phyloP scores from a whole-genome alignment of 1,284 basidiomycete species.

The Ceratobasidium sp. region DNA sequence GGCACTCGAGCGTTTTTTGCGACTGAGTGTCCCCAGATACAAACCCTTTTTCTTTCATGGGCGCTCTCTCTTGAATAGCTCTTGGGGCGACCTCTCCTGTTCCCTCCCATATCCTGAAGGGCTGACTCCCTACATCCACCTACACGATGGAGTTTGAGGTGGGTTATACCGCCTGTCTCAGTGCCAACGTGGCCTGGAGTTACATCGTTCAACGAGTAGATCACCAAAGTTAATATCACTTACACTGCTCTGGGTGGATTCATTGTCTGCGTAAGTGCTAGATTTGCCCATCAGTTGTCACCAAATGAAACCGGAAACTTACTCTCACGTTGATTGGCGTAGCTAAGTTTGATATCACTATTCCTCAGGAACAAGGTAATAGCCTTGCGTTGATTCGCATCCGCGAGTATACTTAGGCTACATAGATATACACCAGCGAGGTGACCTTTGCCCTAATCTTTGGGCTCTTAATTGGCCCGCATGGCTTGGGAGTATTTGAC shows the following conservation, averaged over 20 bases:
- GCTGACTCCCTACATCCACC: not conserved
- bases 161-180: not conserved
- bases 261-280: constrained; percentile 68
- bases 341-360: constrained; percentile 86
- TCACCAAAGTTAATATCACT: constrained; percentile 53
- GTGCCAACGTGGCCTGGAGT: not conserved
- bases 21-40: not conserved
- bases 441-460: constrained; percentile 90
- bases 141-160: constrained; percentile 14
- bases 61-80: not conserved
- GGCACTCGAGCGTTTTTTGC: not conserved
- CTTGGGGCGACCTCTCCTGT: not conserved
- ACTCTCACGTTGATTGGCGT: not conserved
- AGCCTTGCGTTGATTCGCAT: not conserved
- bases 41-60: not conserved
- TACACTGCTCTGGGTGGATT: constrained; percentile 87
- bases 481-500: constrained; percentile 80
- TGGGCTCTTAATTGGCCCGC: constrained; percentile 75
- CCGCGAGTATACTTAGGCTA: too few species aligned
- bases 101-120: not conserved
- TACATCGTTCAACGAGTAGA: not conserved
- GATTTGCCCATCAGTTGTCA: not conserved
- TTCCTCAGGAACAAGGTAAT: constrained; percentile 82
- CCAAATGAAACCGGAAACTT: not conserved
- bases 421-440: constrained; percentile 80